Conservation (phyloP, 179 eudicot genomes). For the Patellifolia procumbens region DNA sequence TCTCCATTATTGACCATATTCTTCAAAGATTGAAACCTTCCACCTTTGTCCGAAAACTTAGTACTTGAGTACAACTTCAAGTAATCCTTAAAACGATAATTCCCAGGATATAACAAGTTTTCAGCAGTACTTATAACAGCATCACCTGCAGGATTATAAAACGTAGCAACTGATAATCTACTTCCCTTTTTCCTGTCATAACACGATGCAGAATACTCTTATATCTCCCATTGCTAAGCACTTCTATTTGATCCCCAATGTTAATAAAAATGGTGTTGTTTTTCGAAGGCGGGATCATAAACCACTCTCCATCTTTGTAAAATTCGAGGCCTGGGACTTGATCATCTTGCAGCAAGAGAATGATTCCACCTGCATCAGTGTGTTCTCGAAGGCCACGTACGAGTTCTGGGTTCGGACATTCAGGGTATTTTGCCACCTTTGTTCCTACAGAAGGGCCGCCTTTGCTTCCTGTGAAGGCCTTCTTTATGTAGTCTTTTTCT, state of each 20-base stretch:
- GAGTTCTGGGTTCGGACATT: constrained; percentile 70
- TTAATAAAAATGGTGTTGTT: constrained; percentile 69
- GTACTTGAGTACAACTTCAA: constrained; percentile 57
- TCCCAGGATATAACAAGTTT: constrained; percentile 51
- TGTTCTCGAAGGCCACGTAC: constrained; percentile 82
- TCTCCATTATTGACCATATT: constrained; percentile 29
- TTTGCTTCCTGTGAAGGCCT: constrained; percentile 54
- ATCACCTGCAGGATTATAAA: constrained; percentile 80
- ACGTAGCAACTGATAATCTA: constrained; percentile 73
- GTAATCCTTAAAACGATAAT: constrained; percentile 57
- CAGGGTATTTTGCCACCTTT: constrained; percentile 78
- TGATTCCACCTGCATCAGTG: constrained; percentile 89
- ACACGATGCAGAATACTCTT: constrained; percentile 73
- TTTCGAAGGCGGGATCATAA: constrained; percentile 68
- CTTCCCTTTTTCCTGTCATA: constrained; percentile 66
- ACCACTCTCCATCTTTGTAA: constrained; percentile 68
- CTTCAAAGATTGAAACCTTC: constrained; percentile 64
- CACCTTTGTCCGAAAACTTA: constrained; percentile 64
- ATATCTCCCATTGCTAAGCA: constrained; percentile 67
- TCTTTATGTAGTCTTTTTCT: constrained; percentile 46
- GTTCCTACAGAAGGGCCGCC: constrained; percentile 73
- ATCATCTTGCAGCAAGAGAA: constrained; percentile 81
- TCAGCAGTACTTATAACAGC: constrained; percentile 60
- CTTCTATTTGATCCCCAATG: constrained; percentile 79
- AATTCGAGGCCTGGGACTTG: constrained; percentile 83